phyloP scores from a whole-genome alignment of 2,329 filamentous ascomycete species.

The Fusarium continuum region DNA sequence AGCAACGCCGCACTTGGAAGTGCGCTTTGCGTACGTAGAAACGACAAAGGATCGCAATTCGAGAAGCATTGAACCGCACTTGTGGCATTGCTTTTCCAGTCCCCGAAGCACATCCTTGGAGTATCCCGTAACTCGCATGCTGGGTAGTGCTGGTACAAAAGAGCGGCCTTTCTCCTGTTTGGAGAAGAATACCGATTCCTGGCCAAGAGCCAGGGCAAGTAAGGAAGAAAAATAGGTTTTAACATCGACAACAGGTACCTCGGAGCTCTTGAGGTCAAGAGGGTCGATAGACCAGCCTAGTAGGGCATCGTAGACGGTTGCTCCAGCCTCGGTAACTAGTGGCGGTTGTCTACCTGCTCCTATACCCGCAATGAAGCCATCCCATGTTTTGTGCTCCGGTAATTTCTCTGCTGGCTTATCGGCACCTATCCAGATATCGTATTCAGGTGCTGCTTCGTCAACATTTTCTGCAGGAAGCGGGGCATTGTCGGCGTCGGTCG shows the following conservation, averaged over 20 bases:
- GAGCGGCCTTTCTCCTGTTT: conserved; percentile 63
- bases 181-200: conserved; percentile 75
- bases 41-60: conserved; percentile 59
- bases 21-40: conserved; percentile 54
- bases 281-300: conserved; percentile 55
- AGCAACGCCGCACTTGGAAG: conserved; percentile 60
- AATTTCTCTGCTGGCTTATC: conserved; percentile 45
- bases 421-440: conserved; percentile 58
- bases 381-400: conserved; percentile 72
- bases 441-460: conserved; percentile 9
- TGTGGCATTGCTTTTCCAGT: conserved; percentile 57
- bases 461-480: conserved; percentile 4
- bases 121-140: conserved; percentile 65
- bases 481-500: conserved; percentile 7
- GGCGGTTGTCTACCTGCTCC: conserved; percentile 52
- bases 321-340: conserved; percentile 75
- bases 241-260: conserved; percentile 57
- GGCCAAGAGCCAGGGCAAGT: conserved; percentile 72
- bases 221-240: conserved; percentile 65
- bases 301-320: conserved; percentile 71
- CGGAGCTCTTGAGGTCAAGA: conserved; percentile 50
- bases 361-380: conserved; percentile 64
- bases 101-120: conserved; percentile 59
- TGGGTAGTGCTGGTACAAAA: conserved; percentile 61
- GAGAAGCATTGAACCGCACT: conserved; percentile 58